A percentile compares a stretch with the other conserved stretches of the same genome.
phyloP scores from a whole-genome alignment of 177 flowering plant genomes.

The Vitis hybrid region DNA sequence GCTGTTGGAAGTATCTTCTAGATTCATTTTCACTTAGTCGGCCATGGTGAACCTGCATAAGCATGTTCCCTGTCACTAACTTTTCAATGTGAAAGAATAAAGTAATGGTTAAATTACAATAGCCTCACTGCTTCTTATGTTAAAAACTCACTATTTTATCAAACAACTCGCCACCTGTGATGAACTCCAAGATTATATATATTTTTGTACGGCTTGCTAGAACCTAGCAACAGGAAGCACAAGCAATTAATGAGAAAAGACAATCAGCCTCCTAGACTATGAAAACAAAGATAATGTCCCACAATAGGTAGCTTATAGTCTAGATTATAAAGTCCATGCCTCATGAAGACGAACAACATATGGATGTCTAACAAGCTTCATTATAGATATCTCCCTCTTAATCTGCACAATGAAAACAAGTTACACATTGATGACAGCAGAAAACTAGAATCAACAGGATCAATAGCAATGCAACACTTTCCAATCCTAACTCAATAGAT shows the following conservation, averaged over 20 bases:
- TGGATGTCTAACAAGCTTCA: slow-evolving; percentile 98
- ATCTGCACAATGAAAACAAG: slow-evolving; percentile 55
- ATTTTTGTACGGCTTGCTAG: slow-evolving; percentile 96
- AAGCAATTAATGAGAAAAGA: not conserved
- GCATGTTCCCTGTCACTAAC: not conserved
- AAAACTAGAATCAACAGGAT: not conserved
- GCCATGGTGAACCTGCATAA: slow-evolving; percentile 76
- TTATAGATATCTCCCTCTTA: slow-evolving; percentile 95
- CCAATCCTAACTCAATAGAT: too few relatives aligned
- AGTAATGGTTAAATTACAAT: not conserved
- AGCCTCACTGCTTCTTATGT: slow-evolving; percentile 3
- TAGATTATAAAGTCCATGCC: slow-evolving; percentile 38
- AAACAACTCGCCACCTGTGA: slow-evolving; percentile 98
- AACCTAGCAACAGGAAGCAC: slow-evolving; percentile 48
- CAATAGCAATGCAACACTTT: not conserved
- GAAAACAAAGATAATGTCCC: not conserved
- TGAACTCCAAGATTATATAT: slow-evolving; percentile 93
- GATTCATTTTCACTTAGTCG: slow-evolving; percentile 89
- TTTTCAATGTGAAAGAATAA: not conserved
- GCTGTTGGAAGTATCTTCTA: slow-evolving; percentile 88
- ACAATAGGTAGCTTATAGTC: not conserved
- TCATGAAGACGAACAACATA: slow-evolving; percentile 91
- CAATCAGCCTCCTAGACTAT: not conserved
- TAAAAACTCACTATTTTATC: slow-evolving; percentile 86
- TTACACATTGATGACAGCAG: not conserved